Evolutionary conservation across 352 stramenopile species (phyloP), one percentile per base, ranked within the genome.

Genomic region (Stramenopiles sp.): DNA sequence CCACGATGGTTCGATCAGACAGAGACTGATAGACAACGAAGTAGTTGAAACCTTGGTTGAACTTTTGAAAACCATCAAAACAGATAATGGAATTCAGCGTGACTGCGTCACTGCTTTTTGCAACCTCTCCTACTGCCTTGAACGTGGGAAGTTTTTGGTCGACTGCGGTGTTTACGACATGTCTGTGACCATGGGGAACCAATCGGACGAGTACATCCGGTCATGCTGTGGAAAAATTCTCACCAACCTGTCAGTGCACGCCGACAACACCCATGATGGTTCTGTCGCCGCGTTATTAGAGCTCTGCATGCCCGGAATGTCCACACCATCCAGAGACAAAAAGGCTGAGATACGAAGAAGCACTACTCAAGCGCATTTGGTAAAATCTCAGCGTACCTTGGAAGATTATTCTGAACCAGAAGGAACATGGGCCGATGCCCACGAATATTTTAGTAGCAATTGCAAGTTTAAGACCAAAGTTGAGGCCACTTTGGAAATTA

Each of bases 141-240:
- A 71, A 6, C 53, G 53, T 6, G 53, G 53, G 1, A 6, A 71
- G 35, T 71, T 71, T 71, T 6, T 71, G 12, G 53, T 71, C 2
- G 53, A 71, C 4, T 71, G 53, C 35, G 53, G 53, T 71, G 53
- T 71, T 2, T 71, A 71, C 6, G 53, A 71, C 35, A 35, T 71
- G 12, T 35, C 6, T 4, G 53, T 71, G 6, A 33, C 12, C 6
- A 33, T 71, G 31, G 53, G 53, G 6, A 71, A 71, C 6, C 33
- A 31, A 33, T 6, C 2, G 12, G 53, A 71, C 35, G 6, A 71
- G 35, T 71, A 35, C 35, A 71, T 71, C 53, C 2, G 53, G 2
- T 35, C 33, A 6, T 71, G 53, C 12, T 71, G 53, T 71, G 53
- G 53, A 71, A 71, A 31, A 6, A 71, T 71, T 71, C 6, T 71